These are phyloP conservation scores for Boletellus emodensis DNA, from an alignment of 768 basidiomycete genomes.

Conservation along the genomic window DNA sequence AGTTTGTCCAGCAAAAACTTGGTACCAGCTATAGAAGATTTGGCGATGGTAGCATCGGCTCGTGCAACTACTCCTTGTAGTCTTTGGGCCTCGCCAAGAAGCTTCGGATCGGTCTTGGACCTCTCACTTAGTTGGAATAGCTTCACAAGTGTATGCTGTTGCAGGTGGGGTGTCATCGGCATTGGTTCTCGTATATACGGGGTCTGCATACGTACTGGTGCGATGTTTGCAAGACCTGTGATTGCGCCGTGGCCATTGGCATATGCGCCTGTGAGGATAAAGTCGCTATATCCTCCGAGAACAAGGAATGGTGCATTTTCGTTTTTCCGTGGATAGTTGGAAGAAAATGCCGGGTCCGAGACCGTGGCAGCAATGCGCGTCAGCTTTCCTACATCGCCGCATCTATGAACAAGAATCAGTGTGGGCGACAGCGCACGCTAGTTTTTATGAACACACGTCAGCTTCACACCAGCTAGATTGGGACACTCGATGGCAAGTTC, in stretches of 20 bases:
- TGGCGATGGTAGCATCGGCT: conserved; percentile 77
- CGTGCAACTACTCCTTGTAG: conserved; percentile 79
- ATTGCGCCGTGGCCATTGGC: conserved; percentile 85
- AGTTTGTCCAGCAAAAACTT: conserved; percentile 73
- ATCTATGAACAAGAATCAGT: conserved; percentile 43
- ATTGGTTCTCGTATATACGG: not conserved
- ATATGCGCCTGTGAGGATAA: conserved; percentile 67
- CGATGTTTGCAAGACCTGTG: conserved; percentile 82
- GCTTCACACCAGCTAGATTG: conserved; percentile 83
- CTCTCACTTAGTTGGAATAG: conserved; percentile 61
- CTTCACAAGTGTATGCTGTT: conserved; percentile 53
- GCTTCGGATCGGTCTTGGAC: conserved; percentile 48
- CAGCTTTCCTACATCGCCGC: conserved; percentile 89
- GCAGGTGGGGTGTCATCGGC: conserved; percentile 1
- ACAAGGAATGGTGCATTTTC: conserved; percentile 71
- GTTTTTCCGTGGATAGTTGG: conserved; percentile 64
- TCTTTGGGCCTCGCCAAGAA: conserved; percentile 64
- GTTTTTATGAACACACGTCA: conserved; percentile 56
- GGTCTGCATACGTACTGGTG: conserved; percentile 49
- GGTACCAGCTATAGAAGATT: conserved; percentile 75
- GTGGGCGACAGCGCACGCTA: not conserved
- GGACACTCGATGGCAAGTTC: conserved; percentile 73
- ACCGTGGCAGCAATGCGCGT: conserved; percentile 75
- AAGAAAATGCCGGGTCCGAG: conserved; percentile 51
- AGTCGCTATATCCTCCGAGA: conserved; percentile 83